A percentile compares a stretch with the other conserved stretches of the same genome.
Evolutionary conservation across 139 green algal species (phyloP).

Genomic region (Gonium pectorale): DNA sequence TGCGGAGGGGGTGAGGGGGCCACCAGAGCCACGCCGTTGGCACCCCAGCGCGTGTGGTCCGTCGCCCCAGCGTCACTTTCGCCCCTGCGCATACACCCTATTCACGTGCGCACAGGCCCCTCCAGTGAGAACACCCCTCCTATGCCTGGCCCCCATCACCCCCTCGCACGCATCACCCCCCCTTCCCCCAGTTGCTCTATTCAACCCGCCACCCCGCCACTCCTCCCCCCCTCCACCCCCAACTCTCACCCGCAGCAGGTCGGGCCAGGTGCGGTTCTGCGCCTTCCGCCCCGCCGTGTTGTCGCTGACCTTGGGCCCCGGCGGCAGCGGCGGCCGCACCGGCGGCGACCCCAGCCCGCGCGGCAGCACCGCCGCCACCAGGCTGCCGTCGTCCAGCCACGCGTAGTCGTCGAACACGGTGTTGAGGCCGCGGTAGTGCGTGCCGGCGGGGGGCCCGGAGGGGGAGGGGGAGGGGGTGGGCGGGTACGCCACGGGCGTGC

Average conservation of each 20-base stretch:
- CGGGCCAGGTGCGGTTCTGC: slow-evolving; percentile 93
- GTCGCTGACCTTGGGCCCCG: slow-evolving; percentile 87
- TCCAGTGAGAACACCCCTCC: too few relatives aligned
- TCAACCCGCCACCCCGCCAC: not conserved
- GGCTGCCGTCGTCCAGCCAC: slow-evolving; percentile 87
- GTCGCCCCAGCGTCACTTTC: too few relatives aligned
- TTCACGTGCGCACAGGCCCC: too few relatives aligned
- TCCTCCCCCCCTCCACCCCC: not conserved
- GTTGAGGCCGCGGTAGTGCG: slow-evolving; percentile 51
- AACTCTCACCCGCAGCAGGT: slow-evolving; percentile 86
- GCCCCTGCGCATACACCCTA: too few relatives aligned
- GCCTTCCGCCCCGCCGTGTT: slow-evolving; percentile 79
- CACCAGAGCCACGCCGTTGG: too few relatives aligned
- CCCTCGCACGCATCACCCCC: too few relatives aligned
- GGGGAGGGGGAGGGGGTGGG: slow-evolving; percentile 69
- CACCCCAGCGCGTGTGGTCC: too few relatives aligned
- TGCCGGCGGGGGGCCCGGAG: not conserved
- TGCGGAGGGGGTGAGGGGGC: too few relatives aligned
- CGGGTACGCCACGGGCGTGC: slow-evolving; percentile 61
- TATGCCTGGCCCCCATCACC: not conserved
- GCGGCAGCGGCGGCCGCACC: slow-evolving; percentile 59
- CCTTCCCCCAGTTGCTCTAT: not conserved
- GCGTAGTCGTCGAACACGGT: slow-evolving; percentile 76
- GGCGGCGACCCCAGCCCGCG: slow-evolving; percentile 14
- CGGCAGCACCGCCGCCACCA: slow-evolving; percentile 75